Percentiles rank a stretch among this genome's conserved stretches.
Conservation (phyloP, 805 yeast genomes). For the Saturnispora saitoi region DNA sequence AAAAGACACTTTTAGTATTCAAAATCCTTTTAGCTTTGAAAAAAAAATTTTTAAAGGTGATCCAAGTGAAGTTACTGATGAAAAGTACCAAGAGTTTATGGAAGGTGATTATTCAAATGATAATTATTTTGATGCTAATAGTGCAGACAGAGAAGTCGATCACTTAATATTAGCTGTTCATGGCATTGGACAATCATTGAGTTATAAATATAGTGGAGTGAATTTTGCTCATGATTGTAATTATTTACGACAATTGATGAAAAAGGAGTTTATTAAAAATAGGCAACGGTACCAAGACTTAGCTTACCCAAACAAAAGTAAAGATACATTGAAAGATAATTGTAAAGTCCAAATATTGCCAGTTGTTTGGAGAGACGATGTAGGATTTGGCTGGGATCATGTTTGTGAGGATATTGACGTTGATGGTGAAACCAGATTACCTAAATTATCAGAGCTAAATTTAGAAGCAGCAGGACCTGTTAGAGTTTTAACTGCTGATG, state of each 20-base stretch:
- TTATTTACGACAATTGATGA: slow-evolving; percentile 50
- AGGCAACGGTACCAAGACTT: slow-evolving; percentile 33
- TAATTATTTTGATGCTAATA: slow-evolving; percentile 32
- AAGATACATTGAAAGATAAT: slow-evolving; percentile 25
- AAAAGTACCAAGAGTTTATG: slow-evolving; percentile 35
- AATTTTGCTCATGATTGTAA: slow-evolving; percentile 83
- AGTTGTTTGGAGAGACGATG: slow-evolving; percentile 80
- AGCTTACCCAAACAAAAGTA: slow-evolving; percentile 27
- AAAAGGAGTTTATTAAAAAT: slow-evolving; percentile 35
- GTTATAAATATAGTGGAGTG: slow-evolving; percentile 67
- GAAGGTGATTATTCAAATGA: slow-evolving; percentile 46
- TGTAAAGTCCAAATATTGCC: slow-evolving; percentile 79
- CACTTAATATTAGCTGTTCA: slow-evolving; percentile 79
- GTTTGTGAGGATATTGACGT: slow-evolving; percentile 29
- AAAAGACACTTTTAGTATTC: neutral
- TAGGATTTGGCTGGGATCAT: slow-evolving; percentile 48
- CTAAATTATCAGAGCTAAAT: slow-evolving; percentile 63
- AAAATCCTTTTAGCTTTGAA: neutral
- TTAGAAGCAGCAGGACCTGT: slow-evolving; percentile 70
- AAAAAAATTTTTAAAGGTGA: slow-evolving; percentile 1
- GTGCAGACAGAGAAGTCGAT: slow-evolving; percentile 34
- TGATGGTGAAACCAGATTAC: slow-evolving; percentile 37
- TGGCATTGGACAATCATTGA: slow-evolving; percentile 89
- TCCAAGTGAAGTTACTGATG: slow-evolving; percentile 16
- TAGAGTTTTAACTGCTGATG: slow-evolving; percentile 77